Base-by-base conservation (phyloP, 2,329 filamentous ascomycete species). In the Aspergillus sclerotialis region DNA sequence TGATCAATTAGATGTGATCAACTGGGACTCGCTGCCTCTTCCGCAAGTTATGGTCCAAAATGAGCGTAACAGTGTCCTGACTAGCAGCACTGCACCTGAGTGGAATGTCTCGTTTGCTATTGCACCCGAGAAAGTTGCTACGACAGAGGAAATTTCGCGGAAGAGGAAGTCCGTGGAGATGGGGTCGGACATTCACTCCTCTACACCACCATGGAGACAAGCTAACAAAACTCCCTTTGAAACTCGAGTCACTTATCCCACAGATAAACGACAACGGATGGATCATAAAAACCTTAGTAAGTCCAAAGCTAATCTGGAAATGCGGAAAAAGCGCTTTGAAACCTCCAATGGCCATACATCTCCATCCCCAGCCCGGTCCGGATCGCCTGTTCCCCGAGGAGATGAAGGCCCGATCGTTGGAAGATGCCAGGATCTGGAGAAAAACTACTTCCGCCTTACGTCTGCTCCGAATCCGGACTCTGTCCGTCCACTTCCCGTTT, bases 381-480 rank as follows among this genome's bases (percentile, higher is more conserved):
- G 70, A 40, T 68, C 72, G 30, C 67, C 72, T 28, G 53, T 60
- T 33, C 61, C 64, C 26, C 59, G 63, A 46, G 56, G 61, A 38
- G 56, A 63, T 38, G 61, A 67, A 45, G 76, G 76, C 41, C 92
- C 92, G 7, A 81, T 96, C 21, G 76, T 95, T 40, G 92, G 92
- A 47, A 86, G 84, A 29, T 90, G 82, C 60, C 76, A 88, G 61
- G 74, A 72, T 15, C 70, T 96, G 49, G 90, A 96, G 65, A 98
- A 98, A 72, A 82, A 78, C 56, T 98, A 95, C 58, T 84, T 96
- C 56, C 88, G 92, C 43, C 74, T 98, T 58, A 98, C 90, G 12
- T 80, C 89, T 19, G 82, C 89, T 31, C 92, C 92, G 21, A 85
- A 93, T 46, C 80, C 89, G 36, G 83, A 89, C 53, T 82, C 82